Evolutionary conservation across 768 basidiomycete genomes (phyloP), one percentile per base, ranked within the genome.

Genomic region (Termitomyces sp.): DNA sequence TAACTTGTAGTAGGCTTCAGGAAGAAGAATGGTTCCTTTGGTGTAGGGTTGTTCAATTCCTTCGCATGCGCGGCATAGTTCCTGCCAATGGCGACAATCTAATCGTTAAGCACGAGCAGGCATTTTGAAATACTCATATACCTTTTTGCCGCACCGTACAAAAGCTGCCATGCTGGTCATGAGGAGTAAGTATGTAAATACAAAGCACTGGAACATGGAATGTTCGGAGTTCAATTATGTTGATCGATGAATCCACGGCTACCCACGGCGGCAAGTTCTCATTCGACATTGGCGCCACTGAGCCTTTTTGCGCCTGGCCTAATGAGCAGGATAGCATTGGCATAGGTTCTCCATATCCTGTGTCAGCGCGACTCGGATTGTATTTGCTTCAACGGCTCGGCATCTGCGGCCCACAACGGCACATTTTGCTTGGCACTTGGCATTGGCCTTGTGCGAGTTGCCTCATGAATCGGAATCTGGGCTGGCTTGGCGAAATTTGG

Each of bases 11-110:
- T 98, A 8, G 96, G 97, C 71, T 99, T 99, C 26, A 98, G 74
- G 77, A 99, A 99, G 81, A 98, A 95, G 78, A 99, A 98, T 0
- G 97, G 97, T 66, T 98, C 95, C 67, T 85, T 90, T 0, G 96
- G 95, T 5, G 87, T 73, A 5, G 88, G 74, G 67, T 98, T 98
- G 65, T 85, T 87, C 35, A 98, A 80, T 66, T 99, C 97, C 70
- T 90, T 93, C 68, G 87, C 86, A 62, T 97, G 95, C 34, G 90
- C 90, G 5, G 81, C 83, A 69, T 96, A 97, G 75, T 97, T 98
- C 56, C 96, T 83, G 34, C 96, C 96, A 56, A 98, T 98, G 35
- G 93, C 95, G 35, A 98, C 87, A 62, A 98, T 95, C 89, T 93
- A 51, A 21, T 38, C 37, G 42, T 43, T 19, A 26, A 30, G 44